phyloP scores from a whole-genome alignment of 1,284 basidiomycete genomes.

The Rhodotorula sp. region DNA sequence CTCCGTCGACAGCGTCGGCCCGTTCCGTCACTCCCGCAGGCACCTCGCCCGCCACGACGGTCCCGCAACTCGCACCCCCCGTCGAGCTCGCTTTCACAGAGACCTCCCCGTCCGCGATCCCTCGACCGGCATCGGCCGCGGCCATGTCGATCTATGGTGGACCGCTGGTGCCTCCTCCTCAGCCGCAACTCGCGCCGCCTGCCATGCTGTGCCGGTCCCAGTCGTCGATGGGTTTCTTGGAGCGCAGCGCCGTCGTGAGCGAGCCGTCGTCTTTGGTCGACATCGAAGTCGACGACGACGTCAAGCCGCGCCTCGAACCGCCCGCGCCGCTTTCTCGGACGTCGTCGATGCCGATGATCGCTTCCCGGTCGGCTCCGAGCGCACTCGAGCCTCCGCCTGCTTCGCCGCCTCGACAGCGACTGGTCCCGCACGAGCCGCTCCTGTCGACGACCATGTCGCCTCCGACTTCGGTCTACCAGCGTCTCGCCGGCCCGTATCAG shows the following conservation, averaged over 20 bases:
- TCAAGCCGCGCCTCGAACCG: slow-evolving; percentile 7
- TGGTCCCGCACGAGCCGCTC: slow-evolving; percentile 22
- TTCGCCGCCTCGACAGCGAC: neutral
- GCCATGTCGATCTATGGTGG: neutral
- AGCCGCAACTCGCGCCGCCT: slow-evolving; percentile 7
- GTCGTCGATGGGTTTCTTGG: slow-evolving; percentile 19
- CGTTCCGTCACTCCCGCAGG: slow-evolving; percentile 7
- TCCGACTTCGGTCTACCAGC: slow-evolving; percentile 43
- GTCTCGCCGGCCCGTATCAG: slow-evolving; percentile 44
- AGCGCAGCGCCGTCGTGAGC: neutral
- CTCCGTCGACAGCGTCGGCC: neutral
- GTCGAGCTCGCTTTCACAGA: neutral
- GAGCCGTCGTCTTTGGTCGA: neutral
- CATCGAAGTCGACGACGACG: neutral
- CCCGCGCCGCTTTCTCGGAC: slow-evolving; percentile 13
- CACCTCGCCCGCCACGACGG: neutral
- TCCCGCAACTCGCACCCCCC: slow-evolving; percentile 7
- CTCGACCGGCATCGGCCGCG: slow-evolving; percentile 6
- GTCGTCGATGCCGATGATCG: slow-evolving; percentile 14
- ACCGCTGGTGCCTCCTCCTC: neutral
- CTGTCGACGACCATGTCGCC: slow-evolving; percentile 37
- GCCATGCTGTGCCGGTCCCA: slow-evolving; percentile 6
- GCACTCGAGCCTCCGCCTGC: slow-evolving; percentile 1
- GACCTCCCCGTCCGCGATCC: neutral
- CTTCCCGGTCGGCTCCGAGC: neutral